Conservation (phyloP, 208 protist species). For the Trypanosoma brucei region DNA sequence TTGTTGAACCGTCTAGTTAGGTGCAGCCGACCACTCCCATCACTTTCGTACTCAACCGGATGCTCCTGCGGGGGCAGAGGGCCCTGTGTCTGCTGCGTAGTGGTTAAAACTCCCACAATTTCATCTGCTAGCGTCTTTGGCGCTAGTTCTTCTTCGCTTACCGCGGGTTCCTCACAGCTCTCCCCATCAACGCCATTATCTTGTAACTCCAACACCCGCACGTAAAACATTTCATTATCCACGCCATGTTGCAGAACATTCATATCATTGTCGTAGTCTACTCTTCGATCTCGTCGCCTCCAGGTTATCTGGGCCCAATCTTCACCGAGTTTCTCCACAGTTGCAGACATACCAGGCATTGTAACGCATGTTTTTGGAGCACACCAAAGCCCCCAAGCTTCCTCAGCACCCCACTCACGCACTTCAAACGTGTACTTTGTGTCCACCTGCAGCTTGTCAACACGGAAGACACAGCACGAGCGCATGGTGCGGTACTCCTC, state of each 20-base stretch:
- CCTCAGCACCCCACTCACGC: slow-evolving; percentile 86
- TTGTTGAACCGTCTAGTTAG: slow-evolving; percentile 20
- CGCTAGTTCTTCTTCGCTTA: neutral
- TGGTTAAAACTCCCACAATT: slow-evolving; percentile 23
- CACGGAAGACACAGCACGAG: slow-evolving; percentile 71
- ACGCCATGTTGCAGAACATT: slow-evolving; percentile 75
- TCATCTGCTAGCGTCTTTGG: slow-evolving; percentile 10
- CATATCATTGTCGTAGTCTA: slow-evolving; percentile 86
- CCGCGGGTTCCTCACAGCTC: slow-evolving; percentile 1
- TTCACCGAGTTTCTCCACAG: slow-evolving; percentile 72
- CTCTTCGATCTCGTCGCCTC: slow-evolving; percentile 43
- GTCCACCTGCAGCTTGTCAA: slow-evolving; percentile 73
- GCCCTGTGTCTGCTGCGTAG: neutral
- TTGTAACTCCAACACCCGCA: slow-evolving; percentile 64
- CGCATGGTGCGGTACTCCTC: slow-evolving; percentile 75
- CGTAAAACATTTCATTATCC: slow-evolving; percentile 65
- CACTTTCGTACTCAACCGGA: slow-evolving; percentile 23
- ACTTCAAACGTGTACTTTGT: slow-evolving; percentile 88
- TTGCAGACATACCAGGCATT: slow-evolving; percentile 60
- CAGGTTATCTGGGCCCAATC: slow-evolving; percentile 70
- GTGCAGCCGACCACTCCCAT: slow-evolving; percentile 24
- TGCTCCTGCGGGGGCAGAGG: slow-evolving; percentile 18
- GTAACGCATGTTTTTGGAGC: slow-evolving; percentile 75
- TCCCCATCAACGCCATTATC: slow-evolving; percentile 21
- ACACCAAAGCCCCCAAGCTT: slow-evolving; percentile 89